These are phyloP conservation scores for Kwoniella sp. DNA, from an alignment of 768 basidiomycete genomes.

Conservation along the genomic window DNA sequence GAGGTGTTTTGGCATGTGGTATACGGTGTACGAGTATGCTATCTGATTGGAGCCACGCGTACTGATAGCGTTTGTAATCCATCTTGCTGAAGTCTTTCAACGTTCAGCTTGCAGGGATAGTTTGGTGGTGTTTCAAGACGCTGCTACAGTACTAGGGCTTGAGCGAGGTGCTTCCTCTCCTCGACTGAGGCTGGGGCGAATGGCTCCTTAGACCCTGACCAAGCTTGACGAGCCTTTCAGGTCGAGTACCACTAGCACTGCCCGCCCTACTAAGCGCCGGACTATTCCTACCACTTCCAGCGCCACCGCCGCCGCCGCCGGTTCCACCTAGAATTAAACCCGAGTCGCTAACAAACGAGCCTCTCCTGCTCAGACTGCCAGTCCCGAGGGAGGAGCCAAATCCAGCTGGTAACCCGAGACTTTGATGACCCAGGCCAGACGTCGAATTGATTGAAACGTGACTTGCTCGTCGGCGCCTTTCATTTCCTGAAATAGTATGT, in stretches of 20 bases:
- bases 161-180: not conserved
- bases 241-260: constrained; percentile 14
- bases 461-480: constrained; percentile 36
- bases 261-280: not conserved
- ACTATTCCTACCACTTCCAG: constrained; percentile 1
- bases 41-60: too few species aligned
- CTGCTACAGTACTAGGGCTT: not conserved
- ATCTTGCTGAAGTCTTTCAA: too few species aligned
- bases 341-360: not conserved
- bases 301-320: not conserved
- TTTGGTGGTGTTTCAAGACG: too few species aligned
- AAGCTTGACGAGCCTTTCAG: constrained; percentile 39
- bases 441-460: constrained; percentile 10
- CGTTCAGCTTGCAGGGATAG: too few species aligned
- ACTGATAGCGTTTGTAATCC: too few species aligned
- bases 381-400: not conserved
- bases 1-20: too few species aligned
- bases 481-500: constrained; percentile 37
- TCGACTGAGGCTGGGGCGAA: constrained; percentile 1
- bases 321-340: not conserved
- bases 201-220: constrained; percentile 30
- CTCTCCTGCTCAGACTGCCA: not conserved
- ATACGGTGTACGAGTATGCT: too few species aligned
- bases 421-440: not conserved
- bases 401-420: not conserved